These are phyloP conservation scores for Apiospora saccharicola DNA, from an alignment of 2,329 filamentous ascomycete genomes.

Conservation along the genomic window DNA sequence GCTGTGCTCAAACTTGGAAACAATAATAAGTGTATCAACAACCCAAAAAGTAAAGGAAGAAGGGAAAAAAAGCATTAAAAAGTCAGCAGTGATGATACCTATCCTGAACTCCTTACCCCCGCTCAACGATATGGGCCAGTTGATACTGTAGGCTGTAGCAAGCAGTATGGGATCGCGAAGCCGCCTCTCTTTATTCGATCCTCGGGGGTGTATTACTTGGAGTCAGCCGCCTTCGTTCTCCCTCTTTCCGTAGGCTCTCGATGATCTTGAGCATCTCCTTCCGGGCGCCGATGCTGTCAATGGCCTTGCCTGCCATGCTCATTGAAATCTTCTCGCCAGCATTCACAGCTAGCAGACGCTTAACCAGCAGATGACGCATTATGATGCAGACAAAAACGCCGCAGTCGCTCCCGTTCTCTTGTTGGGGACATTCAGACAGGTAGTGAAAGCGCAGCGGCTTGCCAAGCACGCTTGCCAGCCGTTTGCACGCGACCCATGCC, in stretches of 20 bases:
- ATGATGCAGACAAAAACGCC: slow-evolving; percentile 95
- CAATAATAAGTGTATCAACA: not conserved
- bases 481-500: slow-evolving; percentile 72
- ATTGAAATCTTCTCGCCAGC: slow-evolving; percentile 89
- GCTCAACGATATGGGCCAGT: not conserved
- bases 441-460: slow-evolving; percentile 78
- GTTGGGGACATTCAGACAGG: slow-evolving; percentile 85
- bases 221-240: slow-evolving; percentile 71
- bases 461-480: slow-evolving; percentile 73
- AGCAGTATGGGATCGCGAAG: not conserved
- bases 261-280: slow-evolving; percentile 94
- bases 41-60: not conserved
- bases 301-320: slow-evolving; percentile 85
- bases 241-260: slow-evolving; percentile 85
- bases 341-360: slow-evolving; percentile 80
- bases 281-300: slow-evolving; percentile 80
- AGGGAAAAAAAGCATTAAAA: not conserved
- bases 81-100: not conserved
- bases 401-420: slow-evolving; percentile 92
- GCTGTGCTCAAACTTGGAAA: not conserved
- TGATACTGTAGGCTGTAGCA: not conserved
- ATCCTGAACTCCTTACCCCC: slow-evolving; percentile 16
- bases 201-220: slow-evolving; percentile 51
- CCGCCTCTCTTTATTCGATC: slow-evolving; percentile 46
- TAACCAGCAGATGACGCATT: slow-evolving; percentile 92